These are phyloP conservation scores for Anisodus acutangulus DNA, from an alignment of 257 asterid species.

Conservation along the genomic window DNA sequence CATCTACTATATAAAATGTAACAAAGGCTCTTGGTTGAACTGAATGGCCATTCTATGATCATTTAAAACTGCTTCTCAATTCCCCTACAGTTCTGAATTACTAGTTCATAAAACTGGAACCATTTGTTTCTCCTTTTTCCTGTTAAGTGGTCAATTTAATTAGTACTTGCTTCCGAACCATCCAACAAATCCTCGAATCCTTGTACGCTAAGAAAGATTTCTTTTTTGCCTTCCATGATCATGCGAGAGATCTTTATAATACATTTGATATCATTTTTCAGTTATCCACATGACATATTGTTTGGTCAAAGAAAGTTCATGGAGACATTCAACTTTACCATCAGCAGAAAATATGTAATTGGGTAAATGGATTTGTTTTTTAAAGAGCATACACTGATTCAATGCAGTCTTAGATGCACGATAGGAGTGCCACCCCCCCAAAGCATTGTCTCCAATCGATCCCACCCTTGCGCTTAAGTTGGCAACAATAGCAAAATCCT, in stretches of 20 bases:
- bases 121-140: neutral
- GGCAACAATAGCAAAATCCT: conserved; percentile 73
- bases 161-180: neutral
- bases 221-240: neutral
- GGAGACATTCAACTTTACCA: conserved; percentile 22
- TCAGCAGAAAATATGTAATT: conserved; percentile 21
- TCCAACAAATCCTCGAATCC: neutral
- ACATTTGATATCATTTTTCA: neutral
- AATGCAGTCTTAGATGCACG: conserved; percentile 87
- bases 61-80: neutral
- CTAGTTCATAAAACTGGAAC: neutral
- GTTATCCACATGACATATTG: neutral
- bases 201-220: neutral
- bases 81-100: neutral
- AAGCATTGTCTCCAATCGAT: conserved; percentile 79
- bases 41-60: neutral
- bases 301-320: conserved; percentile 12
- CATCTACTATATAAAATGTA: neutral
- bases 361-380: conserved; percentile 14
- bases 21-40: neutral
- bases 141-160: neutral
- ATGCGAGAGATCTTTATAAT: neutral
- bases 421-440: conserved; percentile 85
- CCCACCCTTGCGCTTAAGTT: conserved; percentile 93
- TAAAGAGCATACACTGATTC: conserved; percentile 66